These are phyloP conservation scores for Nemania sp. DNA, from an alignment of 2,329 filamentous ascomycete species.

Conservation along the genomic window DNA sequence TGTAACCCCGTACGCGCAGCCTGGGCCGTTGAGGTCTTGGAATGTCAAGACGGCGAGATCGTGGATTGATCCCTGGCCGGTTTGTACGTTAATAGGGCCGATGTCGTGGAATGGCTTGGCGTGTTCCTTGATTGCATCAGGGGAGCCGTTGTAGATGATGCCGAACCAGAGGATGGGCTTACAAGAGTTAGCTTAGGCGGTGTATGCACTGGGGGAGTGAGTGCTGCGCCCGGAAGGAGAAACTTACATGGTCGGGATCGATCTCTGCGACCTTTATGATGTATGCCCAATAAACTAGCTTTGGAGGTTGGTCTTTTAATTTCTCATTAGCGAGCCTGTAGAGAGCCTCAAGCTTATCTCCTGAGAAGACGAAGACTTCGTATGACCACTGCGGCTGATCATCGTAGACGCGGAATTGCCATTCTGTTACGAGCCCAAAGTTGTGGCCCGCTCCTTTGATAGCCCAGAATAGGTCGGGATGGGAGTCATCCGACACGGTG, in stretches of 20 bases:
- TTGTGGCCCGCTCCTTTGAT: constrained; percentile 30
- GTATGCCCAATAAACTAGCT: constrained; percentile 24
- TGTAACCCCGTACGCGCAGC: constrained; percentile 22
- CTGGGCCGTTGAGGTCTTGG: constrained; percentile 15
- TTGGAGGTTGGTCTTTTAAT: constrained; percentile 12
- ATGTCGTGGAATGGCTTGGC: constrained; percentile 28
- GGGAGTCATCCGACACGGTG: constrained; percentile 24
- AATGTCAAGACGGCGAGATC: constrained; percentile 24
- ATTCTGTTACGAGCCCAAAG: constrained; percentile 28
- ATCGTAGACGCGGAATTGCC: constrained; percentile 22
- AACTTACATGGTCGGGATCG: constrained; percentile 26
- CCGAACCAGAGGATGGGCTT: constrained; percentile 29
- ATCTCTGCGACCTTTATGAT: constrained; percentile 24
- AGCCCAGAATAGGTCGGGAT: constrained; percentile 38
- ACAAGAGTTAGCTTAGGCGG: background rate
- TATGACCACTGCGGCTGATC: constrained; percentile 16
- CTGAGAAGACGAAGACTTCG: constrained; percentile 27
- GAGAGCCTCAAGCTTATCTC: constrained; percentile 24
- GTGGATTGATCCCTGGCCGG: constrained; percentile 20
- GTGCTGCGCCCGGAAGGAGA: no score
- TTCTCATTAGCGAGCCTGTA: constrained; percentile 21
- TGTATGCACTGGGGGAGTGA: no score
- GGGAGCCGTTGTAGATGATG: constrained; percentile 28
- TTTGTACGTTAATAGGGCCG: constrained; percentile 12
- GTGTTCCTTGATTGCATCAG: constrained; percentile 12